Percentiles rank a stretch among this genome's conserved stretches.
These are phyloP conservation scores for Fusarium denticulatum DNA, from an alignment of 2,329 filamentous ascomycete genomes.

Conservation along the genomic window DNA sequence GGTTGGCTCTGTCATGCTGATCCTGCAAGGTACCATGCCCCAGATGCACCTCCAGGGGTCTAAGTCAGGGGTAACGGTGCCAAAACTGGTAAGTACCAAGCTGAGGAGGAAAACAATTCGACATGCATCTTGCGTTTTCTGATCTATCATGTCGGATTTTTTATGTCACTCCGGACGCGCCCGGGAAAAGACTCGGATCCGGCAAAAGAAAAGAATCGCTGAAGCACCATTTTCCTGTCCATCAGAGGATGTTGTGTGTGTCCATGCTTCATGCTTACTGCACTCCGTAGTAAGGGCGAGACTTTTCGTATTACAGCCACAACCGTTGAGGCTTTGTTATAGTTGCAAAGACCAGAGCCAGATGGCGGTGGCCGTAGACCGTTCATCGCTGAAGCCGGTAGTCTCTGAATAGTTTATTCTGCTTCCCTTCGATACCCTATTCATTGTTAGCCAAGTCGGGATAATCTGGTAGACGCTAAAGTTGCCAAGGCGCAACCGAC, in stretches of 20 bases:
- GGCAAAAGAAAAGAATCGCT: conserved; percentile 10
- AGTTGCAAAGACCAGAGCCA: conserved; percentile 1
- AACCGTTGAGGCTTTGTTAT: conserved; percentile 30
- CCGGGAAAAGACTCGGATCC: conserved; percentile 22
- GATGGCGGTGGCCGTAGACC: background rate
- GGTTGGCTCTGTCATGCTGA: conserved; percentile 39
- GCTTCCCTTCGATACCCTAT: background rate
- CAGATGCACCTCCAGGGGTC: conserved; percentile 27
- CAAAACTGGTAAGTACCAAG: conserved; percentile 18
- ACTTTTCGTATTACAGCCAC: conserved; percentile 24
- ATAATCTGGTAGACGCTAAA: conserved; percentile 11
- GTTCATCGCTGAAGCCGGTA: conserved; percentile 2
- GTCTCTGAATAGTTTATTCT: conserved; percentile 11
- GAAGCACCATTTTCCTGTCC: background rate
- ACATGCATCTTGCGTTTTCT: background rate
- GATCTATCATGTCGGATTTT: conserved; percentile 10
- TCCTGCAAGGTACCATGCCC: conserved; percentile 38
- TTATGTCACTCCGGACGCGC: conserved; percentile 9
- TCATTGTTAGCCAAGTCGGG: background rate
- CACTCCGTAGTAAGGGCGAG: conserved; percentile 13
- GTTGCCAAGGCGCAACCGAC: conserved; percentile 16
- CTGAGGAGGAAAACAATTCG: conserved; percentile 14
- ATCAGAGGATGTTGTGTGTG: background rate
- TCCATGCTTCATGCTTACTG: background rate
- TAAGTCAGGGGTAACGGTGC: conserved; percentile 38